Conservation (phyloP, 73 alveolate species). For the Blepharisma japonicum region DNA sequence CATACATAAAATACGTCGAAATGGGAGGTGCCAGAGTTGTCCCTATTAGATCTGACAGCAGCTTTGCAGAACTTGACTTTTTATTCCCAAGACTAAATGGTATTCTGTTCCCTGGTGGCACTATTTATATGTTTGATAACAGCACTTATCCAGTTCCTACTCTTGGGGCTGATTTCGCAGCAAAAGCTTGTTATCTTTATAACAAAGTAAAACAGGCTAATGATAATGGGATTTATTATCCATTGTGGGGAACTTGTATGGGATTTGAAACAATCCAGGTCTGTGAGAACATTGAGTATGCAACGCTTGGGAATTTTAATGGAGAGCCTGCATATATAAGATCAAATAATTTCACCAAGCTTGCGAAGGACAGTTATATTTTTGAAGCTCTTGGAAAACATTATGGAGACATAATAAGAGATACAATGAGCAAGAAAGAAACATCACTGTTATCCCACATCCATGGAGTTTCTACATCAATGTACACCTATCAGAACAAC, state of each 20-base stretch:
- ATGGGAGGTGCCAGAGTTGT: slow-evolving; percentile 48
- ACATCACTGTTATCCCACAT: not conserved
- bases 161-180: slow-evolving; percentile 36
- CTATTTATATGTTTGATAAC: not conserved
- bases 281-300: not conserved
- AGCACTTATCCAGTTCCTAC: not conserved
- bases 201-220: slow-evolving; percentile 35
- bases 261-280: slow-evolving; percentile 44
- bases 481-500: not conserved
- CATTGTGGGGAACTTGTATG: slow-evolving; percentile 66
- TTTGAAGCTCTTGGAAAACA: not conserved
- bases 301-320: not conserved
- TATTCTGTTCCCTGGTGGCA: slow-evolving; percentile 58
- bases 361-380: not conserved
- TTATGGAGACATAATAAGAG: not conserved
- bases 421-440: not conserved
- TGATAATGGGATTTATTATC: slow-evolving; percentile 58
- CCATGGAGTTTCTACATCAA: slow-evolving; percentile 22
- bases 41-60: slow-evolving; percentile 31
- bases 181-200: slow-evolving; percentile 34
- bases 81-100: slow-evolving; percentile 45
- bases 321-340: not conserved
- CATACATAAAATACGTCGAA: slow-evolving; percentile 12
- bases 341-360: not conserved
- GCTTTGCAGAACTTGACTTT: slow-evolving; percentile 37